Base-by-base conservation (phyloP, 2,329 filamentous ascomycete genomes). In the Cadophora sp. region DNA sequence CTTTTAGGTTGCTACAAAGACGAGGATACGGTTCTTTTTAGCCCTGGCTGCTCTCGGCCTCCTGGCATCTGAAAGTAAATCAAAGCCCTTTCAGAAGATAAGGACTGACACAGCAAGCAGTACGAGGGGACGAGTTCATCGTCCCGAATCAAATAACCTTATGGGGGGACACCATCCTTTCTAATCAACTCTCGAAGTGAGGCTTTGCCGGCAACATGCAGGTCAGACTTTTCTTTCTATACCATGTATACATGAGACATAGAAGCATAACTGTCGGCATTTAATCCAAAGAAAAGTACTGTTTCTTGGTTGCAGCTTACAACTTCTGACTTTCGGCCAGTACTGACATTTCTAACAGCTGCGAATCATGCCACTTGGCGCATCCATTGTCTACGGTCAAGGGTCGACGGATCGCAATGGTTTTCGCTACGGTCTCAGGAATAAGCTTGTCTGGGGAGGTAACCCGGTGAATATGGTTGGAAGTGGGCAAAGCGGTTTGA, bases 381-480 rank as follows among this genome's bases (percentile, higher is more conserved):
- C 68, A 12, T 69, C 68, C 12, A 69, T 65, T 56, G 51, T 65
- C 46, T 50, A 55, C 56, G 68, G 68, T 14, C 40, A 67, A 22
- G 9, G 8, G 3, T 69, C 68, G 5, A 60, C 53, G 14, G 53
- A 67, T 37, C 46, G 61, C 27, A 69, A 69, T 37, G 68, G 68
- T 24, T 67, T 64, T 34, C 55, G 68, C 11, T 67, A 56, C 48
- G 65, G 31, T 16, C 61, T 69, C n/a, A 31, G 68, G 16, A 64
- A 63, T 19, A 58, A 61, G 14, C 65, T 69, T 40, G 58, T 56
- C 34, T 22, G 27, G 19, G 43, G 60, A 55, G 68, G 68, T 56
- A 61, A 69, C 24, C 40, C 34, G 16, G 64, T 67, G 9, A 65
- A 69, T 22, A 67, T 69, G 68, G 53, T 69, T 12, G 68, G 68